Percentiles rank a stretch among this genome's conserved stretches.
phyloP scores from a whole-genome alignment of 306 rosid genomes.

The Ammopiptanthus mongolicus region DNA sequence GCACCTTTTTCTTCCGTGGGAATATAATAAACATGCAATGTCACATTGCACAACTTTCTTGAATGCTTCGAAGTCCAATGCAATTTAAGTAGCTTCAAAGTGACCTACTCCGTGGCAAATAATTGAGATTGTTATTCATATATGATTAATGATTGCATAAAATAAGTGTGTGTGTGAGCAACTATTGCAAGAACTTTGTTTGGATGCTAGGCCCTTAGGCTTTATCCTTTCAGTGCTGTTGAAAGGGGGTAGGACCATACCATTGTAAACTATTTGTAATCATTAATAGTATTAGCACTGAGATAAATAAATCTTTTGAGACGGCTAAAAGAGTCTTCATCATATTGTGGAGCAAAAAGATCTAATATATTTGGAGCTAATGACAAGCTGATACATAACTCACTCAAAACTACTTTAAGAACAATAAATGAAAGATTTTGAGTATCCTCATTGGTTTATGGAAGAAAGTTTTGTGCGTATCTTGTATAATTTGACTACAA shows the following conservation, averaged over 20 bases:
- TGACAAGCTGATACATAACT: slow-evolving; percentile 9
- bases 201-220: slow-evolving; percentile 18
- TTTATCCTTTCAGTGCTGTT: slow-evolving; percentile 31
- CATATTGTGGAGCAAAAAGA: slow-evolving; percentile 19
- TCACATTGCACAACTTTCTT: slow-evolving; percentile 36
- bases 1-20: slow-evolving; percentile 18
- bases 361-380: slow-evolving; percentile 8
- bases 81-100: slow-evolving; percentile 40
- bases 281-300: slow-evolving; percentile 15
- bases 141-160: background rate
- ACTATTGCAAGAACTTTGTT: slow-evolving; percentile 32
- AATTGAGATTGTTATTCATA: slow-evolving; percentile 10
- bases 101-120: slow-evolving; percentile 33
- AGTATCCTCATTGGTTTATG: slow-evolving; percentile 18
- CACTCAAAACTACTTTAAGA: slow-evolving; percentile 3
- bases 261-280: slow-evolving; percentile 29
- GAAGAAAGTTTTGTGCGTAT: background rate
- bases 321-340: slow-evolving; percentile 27
- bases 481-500: slow-evolving; percentile 17
- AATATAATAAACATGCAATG: slow-evolving; percentile 27
- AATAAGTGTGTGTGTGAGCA: slow-evolving; percentile 17
- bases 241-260: slow-evolving; percentile 56
- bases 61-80: slow-evolving; percentile 41
- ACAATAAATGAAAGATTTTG: slow-evolving; percentile 26
- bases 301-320: slow-evolving; percentile 24